These are phyloP conservation scores for Phaeodactylum tricornutum DNA, from an alignment of 108 stramenopile genomes.

Conservation along the genomic window DNA sequence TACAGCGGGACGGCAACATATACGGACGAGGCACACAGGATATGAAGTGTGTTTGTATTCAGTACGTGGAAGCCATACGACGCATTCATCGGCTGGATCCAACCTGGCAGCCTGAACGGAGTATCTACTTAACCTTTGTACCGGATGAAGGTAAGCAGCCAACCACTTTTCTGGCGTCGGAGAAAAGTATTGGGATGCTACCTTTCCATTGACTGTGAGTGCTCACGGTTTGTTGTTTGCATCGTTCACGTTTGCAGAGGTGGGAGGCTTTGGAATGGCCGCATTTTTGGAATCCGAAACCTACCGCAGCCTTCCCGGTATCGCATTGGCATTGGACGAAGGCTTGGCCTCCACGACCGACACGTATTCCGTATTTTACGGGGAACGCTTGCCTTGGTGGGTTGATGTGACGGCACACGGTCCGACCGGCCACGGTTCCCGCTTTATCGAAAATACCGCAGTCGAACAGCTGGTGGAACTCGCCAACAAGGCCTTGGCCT, in stretches of 20 bases:
- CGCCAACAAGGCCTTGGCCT: conserved; percentile 73
- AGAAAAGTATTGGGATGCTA: too few relatives aligned
- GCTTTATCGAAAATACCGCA: conserved; percentile 91
- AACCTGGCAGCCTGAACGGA: conserved; percentile 36
- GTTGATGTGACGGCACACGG: conserved; percentile 82
- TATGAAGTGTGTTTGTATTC: conserved; percentile 95
- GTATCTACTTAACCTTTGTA: conserved; percentile 61
- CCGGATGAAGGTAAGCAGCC: conserved; percentile 40
- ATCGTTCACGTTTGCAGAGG: too few relatives aligned
- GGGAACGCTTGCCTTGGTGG: conserved; percentile 89
- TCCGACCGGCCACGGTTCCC: conserved; percentile 89
- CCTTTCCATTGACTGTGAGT: too few relatives aligned
- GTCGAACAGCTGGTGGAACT: conserved; percentile 86
- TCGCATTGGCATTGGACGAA: conserved; percentile 85
- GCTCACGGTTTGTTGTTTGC: too few relatives aligned
- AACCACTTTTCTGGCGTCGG: too few relatives aligned
- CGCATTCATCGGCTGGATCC: conserved; percentile 15
- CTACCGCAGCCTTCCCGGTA: conserved; percentile 34
- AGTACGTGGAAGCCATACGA: conserved; percentile 85
- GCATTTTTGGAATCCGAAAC: conserved; percentile 52
- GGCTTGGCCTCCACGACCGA: conserved; percentile 71
- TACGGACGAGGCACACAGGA: conserved; percentile 94
- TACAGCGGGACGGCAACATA: conserved; percentile 69
- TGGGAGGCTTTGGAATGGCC: conserved; percentile 88
- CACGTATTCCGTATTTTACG: conserved; percentile 90